Conservation (phyloP, 2,329 filamentous ascomycete genomes). For the Colletotrichum falcatum region DNA sequence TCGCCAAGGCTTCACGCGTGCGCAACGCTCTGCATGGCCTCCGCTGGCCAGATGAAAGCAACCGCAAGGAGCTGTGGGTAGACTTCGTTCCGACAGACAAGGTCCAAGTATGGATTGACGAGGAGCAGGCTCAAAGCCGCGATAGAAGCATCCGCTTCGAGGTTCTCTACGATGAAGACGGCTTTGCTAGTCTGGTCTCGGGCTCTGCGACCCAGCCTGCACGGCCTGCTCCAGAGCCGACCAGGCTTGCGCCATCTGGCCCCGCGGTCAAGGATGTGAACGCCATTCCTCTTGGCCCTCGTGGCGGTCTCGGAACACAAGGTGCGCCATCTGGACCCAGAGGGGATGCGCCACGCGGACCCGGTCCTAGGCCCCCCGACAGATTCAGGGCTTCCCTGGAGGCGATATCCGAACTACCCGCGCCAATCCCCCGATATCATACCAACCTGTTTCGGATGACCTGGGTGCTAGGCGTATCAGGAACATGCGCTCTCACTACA, state of each 20-base stretch:
- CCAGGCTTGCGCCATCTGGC: constrained; percentile 30
- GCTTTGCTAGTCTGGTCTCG: constrained; percentile 65
- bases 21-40: constrained; percentile 80
- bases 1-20: constrained; percentile 79
- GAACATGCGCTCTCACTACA: constrained; percentile 62
- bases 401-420: constrained; percentile 52
- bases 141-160: constrained; percentile 72
- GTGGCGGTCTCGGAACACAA: constrained; percentile 34
- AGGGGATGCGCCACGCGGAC: constrained; percentile 50
- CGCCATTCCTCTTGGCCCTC: constrained; percentile 53
- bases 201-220: constrained; percentile 32
- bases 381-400: constrained; percentile 41
- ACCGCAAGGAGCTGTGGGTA: constrained; percentile 85
- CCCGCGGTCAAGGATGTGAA: constrained; percentile 46
- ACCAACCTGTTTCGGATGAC: constrained; percentile 71
- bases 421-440: constrained; percentile 57
- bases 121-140: constrained; percentile 66
- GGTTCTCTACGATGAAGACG: constrained; percentile 74
- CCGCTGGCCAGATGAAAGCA: constrained; percentile 89
- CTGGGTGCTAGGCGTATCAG: constrained; percentile 75
- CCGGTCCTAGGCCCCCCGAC: constrained; percentile 42
- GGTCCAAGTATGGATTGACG: constrained; percentile 78
- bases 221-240: constrained; percentile 34
- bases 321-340: constrained; percentile 53
- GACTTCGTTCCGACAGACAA: constrained; percentile 88